Evolutionary conservation across 164 flowering plant genomes (phyloP).

Genomic region (Vitis rupestris): DNA sequence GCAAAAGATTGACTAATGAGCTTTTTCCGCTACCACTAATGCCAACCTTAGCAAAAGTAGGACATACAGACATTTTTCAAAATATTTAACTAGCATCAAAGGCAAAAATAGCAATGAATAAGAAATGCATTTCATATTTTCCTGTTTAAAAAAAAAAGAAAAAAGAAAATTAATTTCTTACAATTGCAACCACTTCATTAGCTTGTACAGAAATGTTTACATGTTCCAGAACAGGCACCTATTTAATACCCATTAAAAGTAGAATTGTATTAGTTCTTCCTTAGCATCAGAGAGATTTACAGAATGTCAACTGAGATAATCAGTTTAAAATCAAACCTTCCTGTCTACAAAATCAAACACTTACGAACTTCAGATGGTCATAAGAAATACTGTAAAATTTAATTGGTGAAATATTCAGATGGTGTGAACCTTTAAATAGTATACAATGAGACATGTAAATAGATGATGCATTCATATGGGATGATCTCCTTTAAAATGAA

Average conservation of each 20-base stretch:
- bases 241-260: not conserved
- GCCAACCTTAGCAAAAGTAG: conserved; percentile 25
- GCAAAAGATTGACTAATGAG: conserved; percentile 30
- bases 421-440: too few species aligned
- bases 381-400: too few species aligned
- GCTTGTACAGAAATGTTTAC: conserved; percentile 20
- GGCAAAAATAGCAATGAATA: not conserved
- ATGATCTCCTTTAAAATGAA: too few species aligned
- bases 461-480: too few species aligned
- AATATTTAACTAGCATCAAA: conserved; percentile 4
- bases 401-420: too few species aligned
- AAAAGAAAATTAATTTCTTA: conserved; percentile 9
- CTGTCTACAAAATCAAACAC: not conserved
- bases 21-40: conserved; percentile 36
- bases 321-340: not conserved
- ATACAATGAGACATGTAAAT: too few species aligned
- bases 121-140: too few species aligned
- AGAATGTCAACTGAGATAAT: not conserved
- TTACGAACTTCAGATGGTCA: not conserved
- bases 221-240: conserved; percentile 23
- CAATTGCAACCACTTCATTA: conserved; percentile 35
- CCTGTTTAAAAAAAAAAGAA: not conserved
- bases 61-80: not conserved
- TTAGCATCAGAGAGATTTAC: not conserved
- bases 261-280: not conserved